These are phyloP conservation scores for Mucor lusitanicus DNA, from an alignment of 371 early-diverging fungal genomes.

Conservation along the genomic window DNA sequence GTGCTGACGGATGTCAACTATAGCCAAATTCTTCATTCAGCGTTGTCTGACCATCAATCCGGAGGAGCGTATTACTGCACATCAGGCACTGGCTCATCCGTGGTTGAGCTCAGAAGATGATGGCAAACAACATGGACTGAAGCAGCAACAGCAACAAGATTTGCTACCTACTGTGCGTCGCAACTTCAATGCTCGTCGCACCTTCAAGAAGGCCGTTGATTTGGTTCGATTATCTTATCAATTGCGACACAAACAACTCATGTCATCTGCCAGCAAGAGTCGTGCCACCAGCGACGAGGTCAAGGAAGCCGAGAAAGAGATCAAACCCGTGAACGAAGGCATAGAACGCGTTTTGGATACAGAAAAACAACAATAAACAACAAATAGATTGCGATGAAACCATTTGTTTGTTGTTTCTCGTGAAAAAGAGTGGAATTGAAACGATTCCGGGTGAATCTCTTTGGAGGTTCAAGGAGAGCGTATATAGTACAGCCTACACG, in stretches of 20 bases:
- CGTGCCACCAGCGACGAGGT: neutral
- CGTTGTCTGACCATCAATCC: constrained; percentile 48
- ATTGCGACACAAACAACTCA: constrained; percentile 34
- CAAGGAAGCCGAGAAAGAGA: neutral
- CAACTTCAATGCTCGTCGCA: constrained; percentile 79
- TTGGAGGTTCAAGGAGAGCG: neutral
- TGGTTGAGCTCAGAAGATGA: constrained; percentile 45
- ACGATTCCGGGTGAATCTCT: neutral
- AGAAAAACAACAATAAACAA: neutral
- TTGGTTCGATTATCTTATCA: constrained; percentile 51
- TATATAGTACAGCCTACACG: too few species aligned
- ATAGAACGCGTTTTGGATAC: constrained; percentile 18
- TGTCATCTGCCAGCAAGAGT: constrained; percentile 18
- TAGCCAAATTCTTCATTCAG: constrained; percentile 83
- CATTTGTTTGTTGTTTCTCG: neutral
- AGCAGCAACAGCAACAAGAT: constrained; percentile 29
- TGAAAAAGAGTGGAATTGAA: neutral
- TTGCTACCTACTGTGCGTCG: constrained; percentile 73
- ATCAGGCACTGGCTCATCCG: constrained; percentile 59
- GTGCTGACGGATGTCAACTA: too few species aligned
- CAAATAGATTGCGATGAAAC: neutral
- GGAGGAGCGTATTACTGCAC: constrained; percentile 54
- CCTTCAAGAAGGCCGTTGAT: constrained; percentile 69
- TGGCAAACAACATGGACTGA: constrained; percentile 12
- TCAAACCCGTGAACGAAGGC: constrained; percentile 14